Base-by-base conservation (phyloP, 139 green algal species). In the Tetratostichococcus sp. region DNA sequence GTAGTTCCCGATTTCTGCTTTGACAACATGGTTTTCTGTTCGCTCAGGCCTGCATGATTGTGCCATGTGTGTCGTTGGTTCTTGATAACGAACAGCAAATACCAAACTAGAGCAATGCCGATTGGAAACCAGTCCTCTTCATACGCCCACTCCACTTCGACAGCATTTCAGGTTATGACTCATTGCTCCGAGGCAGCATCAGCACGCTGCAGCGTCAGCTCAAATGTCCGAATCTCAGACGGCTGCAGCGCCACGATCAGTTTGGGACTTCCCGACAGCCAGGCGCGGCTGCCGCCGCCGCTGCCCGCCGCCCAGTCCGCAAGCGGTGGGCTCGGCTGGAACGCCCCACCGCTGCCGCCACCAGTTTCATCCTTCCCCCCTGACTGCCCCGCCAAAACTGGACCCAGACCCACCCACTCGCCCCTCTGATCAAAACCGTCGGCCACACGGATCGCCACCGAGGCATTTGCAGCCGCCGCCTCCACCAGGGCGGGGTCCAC, bases 171-270 rank as follows among this genome's bases (percentile, higher is more conserved):
- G n/a, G n/a, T n/a, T n/a, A n/a, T n/a, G n/a, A n/a, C n/a, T n/a
- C 19, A 26, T 26, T 62, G 50, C 50, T 62, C 14, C 22, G 17
- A 2, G 2, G 19, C 50, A 26, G 50, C 19, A 17, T 2, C 19
- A 26, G 14, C 50, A 5, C 50, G 50, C 50, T 5, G 50, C 19
- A 62, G 50, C 26, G 50, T 62, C 17, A 75, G 21, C 77, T 75
- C 31, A 30, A 86, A 92, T 14, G 87, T 92, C 43, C 82, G 76
- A 4, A 92, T 80, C 65, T 92, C 83, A 83, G 89, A 87, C 5
- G 87, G 81, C 35, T 78, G 70, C 58, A 92, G 71, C 43, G 78
- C 74, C 0, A 92, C 77, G 21, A 79, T 34, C 30, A 82, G 33
- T 26, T 62, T 62, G 11, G 50, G 19, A 8, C n/a, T n/a, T n/a